A percentile compares a stretch with the other conserved stretches of the same genome.
These are phyloP conservation scores for Gardenia jasminoides DNA, from an alignment of 257 asterid species.

Conservation along the genomic window DNA sequence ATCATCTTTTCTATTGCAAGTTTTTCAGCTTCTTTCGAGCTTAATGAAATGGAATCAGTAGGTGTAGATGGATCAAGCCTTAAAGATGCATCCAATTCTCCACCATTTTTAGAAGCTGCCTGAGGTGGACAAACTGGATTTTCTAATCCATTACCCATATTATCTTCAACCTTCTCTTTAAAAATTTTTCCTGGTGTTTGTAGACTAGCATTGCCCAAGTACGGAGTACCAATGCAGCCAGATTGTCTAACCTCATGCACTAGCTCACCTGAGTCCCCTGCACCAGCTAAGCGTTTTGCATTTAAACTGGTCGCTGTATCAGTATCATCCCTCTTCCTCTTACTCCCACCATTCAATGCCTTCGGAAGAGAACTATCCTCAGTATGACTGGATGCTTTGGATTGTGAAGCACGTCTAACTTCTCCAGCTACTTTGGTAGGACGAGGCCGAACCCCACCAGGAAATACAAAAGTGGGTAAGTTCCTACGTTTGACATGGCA, in stretches of 20 bases:
- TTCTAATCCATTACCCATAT: neutral
- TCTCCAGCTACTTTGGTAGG: conserved; percentile 19
- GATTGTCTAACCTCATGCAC: conserved; percentile 14
- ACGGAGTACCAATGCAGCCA: conserved; percentile 7
- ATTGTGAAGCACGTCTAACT: conserved; percentile 3
- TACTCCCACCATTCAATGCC: conserved; percentile 16
- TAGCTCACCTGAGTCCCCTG: conserved; percentile 17
- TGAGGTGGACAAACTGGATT: neutral
- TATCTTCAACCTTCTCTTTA: conserved; percentile 14
- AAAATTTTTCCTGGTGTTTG: conserved; percentile 8
- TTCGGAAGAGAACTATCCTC: conserved; percentile 21
- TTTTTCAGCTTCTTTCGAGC: conserved; percentile 22
- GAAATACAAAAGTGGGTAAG: conserved; percentile 35
- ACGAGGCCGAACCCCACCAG: conserved; percentile 34
- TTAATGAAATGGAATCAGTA: conserved; percentile 9
- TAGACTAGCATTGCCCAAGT: neutral
- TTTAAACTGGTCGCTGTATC: conserved; percentile 16
- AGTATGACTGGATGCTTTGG: conserved; percentile 13
- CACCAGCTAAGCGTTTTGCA: neutral
- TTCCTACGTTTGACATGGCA: conserved; percentile 36
- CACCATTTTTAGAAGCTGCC: conserved; percentile 7
- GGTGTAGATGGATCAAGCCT: conserved; percentile 11
- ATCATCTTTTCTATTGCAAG: conserved; percentile 25
- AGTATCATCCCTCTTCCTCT: conserved; percentile 18
- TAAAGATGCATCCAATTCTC: conserved; percentile 6